These are phyloP conservation scores for Candida ipomoeae DNA, from an alignment of 805 yeast genomes.

Conservation along the genomic window DNA sequence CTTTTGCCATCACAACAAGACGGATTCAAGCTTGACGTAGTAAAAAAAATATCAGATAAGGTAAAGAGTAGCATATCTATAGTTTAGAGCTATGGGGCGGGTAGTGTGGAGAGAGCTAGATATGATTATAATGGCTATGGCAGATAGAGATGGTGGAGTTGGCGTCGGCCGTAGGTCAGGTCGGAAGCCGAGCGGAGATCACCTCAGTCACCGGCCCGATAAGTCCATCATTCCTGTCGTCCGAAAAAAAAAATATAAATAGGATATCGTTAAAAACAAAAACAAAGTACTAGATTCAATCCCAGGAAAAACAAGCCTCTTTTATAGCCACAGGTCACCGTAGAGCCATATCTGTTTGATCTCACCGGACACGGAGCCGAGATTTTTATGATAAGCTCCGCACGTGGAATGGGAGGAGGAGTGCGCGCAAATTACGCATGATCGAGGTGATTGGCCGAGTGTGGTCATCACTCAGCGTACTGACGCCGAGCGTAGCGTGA, in stretches of 20 bases:
- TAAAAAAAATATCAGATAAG: too few relatives aligned
- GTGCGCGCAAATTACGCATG: constrained; percentile 3
- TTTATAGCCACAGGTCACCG: neutral
- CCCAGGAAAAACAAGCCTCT: too few relatives aligned
- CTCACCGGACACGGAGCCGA: constrained; percentile 3
- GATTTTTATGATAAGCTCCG: constrained; percentile 1
- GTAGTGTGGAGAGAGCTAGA: too few relatives aligned
- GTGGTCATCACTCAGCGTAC: neutral
- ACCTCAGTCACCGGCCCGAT: neutral
- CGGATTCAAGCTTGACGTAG: too few relatives aligned
- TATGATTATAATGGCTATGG: too few relatives aligned
- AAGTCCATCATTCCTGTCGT: neutral
- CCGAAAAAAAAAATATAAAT: too few relatives aligned
- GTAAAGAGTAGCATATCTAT: too few relatives aligned
- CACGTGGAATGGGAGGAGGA: neutral
- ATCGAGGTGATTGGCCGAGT: neutral
- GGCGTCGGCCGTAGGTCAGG: neutral
- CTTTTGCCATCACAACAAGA: neutral
- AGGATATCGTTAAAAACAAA: too few relatives aligned
- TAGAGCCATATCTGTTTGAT: neutral
- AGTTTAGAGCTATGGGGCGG: too few relatives aligned
- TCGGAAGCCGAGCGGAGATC: neutral
- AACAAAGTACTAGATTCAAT: too few relatives aligned
- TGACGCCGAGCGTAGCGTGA: neutral
- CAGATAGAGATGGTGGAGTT: too few relatives aligned